Evolutionary conservation across 768 basidiomycete genomes (phyloP).

Genomic region (Pisolithus orientalis): DNA sequence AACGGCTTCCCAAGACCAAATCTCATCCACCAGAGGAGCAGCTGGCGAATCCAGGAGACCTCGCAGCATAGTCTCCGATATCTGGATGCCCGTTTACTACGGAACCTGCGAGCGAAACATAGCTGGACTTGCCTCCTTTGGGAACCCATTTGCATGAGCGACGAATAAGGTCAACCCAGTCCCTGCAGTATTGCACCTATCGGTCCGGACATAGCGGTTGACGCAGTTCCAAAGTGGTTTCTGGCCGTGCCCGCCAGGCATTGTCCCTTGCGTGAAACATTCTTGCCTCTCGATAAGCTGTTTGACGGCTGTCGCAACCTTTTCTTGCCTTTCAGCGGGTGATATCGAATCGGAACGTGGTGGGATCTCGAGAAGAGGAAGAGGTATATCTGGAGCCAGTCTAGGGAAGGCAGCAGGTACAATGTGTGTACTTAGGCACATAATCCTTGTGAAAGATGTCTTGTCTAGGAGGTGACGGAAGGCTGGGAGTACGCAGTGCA

Average conservation of each 20-base stretch:
- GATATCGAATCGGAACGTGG: neutral
- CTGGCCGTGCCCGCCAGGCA: slow-evolving; percentile 12
- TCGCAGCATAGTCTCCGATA: slow-evolving; percentile 67
- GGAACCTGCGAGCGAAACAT: neutral
- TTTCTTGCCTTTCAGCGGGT: slow-evolving; percentile 6
- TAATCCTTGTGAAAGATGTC: slow-evolving; percentile 17
- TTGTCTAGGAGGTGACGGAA: slow-evolving; percentile 18
- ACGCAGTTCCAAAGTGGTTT: slow-evolving; percentile 60
- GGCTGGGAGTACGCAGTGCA: slow-evolving; percentile 3
- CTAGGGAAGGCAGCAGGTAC: slow-evolving; percentile 26
- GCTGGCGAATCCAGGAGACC: slow-evolving; percentile 41
- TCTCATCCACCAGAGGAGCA: slow-evolving; percentile 49
- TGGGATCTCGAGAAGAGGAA: slow-evolving; percentile 17
- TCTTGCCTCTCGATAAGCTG: slow-evolving; percentile 15
- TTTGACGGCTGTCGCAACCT: slow-evolving; percentile 8
- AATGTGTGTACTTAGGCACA: slow-evolving; percentile 23
- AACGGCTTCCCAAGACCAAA: slow-evolving; percentile 80
- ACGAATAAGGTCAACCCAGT: slow-evolving; percentile 64
- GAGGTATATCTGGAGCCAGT: slow-evolving; percentile 16
- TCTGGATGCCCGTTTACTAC: slow-evolving; percentile 35
- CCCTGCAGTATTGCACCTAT: slow-evolving; percentile 4
- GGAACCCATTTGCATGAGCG: slow-evolving; percentile 83
- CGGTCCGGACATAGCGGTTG: slow-evolving; percentile 56
- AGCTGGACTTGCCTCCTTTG: slow-evolving; percentile 61
- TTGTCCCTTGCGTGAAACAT: slow-evolving; percentile 8